phyloP scores from a whole-genome alignment of 2,329 filamentous ascomycete species.

The Lojkania enalia region DNA sequence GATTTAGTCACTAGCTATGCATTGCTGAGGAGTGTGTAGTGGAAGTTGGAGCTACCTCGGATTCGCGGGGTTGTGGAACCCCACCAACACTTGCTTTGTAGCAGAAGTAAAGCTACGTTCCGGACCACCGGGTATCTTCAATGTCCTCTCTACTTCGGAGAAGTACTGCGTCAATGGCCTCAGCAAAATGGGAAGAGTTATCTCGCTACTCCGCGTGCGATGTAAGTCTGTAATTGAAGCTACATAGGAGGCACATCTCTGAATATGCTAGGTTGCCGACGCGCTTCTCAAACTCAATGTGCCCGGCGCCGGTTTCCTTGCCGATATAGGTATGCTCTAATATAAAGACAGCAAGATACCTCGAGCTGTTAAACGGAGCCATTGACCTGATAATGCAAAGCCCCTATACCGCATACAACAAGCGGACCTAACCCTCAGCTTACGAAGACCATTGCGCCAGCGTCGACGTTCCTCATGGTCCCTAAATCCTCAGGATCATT shows the following conservation, averaged over 20 bases:
- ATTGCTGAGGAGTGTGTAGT: too few relatives aligned
- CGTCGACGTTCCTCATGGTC: constrained; percentile 66
- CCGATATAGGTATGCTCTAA: constrained; percentile 58
- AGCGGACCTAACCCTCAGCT: constrained; percentile 19
- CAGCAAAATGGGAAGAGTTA: constrained; percentile 35
- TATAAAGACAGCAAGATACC: background rate
- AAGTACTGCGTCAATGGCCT: constrained; percentile 22
- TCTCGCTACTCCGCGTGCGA: constrained; percentile 40
- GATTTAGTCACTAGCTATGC: constrained; percentile 22
- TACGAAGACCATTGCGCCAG: constrained; percentile 53
- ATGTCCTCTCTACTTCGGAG: constrained; percentile 4
- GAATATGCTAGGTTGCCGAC: constrained; percentile 63
- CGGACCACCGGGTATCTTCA: background rate
- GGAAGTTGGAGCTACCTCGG: background rate
- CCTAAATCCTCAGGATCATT: constrained; percentile 56
- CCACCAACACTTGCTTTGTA: constrained; percentile 1
- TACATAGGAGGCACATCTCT: background rate
- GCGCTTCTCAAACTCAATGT: constrained; percentile 71
- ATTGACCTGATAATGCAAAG: constrained; percentile 18
- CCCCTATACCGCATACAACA: constrained; percentile 29
- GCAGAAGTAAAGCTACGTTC: background rate
- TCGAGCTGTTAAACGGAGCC: background rate
- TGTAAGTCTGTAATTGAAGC: constrained; percentile 19
- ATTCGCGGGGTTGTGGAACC: constrained; percentile 7
- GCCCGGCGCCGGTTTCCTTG: constrained; percentile 66